phyloP scores from a whole-genome alignment of 306 rosid species.

The Glycine tomentella region DNA sequence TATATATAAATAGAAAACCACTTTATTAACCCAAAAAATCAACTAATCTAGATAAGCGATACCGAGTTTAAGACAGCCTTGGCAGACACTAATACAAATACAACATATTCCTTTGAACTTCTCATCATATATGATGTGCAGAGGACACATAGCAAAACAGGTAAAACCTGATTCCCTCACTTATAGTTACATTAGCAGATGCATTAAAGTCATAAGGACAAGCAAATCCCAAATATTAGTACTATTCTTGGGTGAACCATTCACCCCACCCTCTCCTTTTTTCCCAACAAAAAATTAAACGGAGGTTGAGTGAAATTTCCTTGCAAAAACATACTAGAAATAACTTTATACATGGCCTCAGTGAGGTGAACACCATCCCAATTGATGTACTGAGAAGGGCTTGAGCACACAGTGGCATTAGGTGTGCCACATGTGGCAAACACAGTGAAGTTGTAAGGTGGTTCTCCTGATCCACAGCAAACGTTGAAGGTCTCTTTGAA shows the following conservation, averaged over 20 bases:
- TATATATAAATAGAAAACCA: not conserved
- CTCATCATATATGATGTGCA: not conserved
- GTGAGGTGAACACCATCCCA: slow-evolving; percentile 99
- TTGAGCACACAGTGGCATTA: slow-evolving; percentile 56
- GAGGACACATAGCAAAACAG: not conserved
- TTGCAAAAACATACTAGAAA: slow-evolving; percentile 71
- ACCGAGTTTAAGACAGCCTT: not conserved
- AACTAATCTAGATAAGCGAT: not conserved
- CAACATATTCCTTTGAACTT: slow-evolving; percentile 6
- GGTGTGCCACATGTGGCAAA: slow-evolving; percentile 72
- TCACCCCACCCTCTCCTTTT: slow-evolving; percentile 60
- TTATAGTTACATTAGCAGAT: slow-evolving; percentile 23
- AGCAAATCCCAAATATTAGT: not conserved
- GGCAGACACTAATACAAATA: slow-evolving; percentile 6
- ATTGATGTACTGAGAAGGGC: slow-evolving; percentile 74
- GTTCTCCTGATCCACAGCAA: slow-evolving; percentile 83
- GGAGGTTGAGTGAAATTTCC: slow-evolving; percentile 78
- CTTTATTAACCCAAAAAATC: not conserved
- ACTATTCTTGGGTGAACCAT: not conserved
- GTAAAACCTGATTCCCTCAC: slow-evolving; percentile 7
- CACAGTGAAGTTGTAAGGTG: slow-evolving; percentile 71
- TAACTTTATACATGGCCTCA: slow-evolving; percentile 87
- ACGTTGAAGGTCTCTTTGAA: slow-evolving; percentile 68
- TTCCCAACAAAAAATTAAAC: slow-evolving; percentile 64
- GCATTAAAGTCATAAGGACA: not conserved